Evolutionary conservation across 352 stramenopile genomes (phyloP), one percentile per base, ranked within the genome.

Genomic region (Phytophthora kernoviae): DNA sequence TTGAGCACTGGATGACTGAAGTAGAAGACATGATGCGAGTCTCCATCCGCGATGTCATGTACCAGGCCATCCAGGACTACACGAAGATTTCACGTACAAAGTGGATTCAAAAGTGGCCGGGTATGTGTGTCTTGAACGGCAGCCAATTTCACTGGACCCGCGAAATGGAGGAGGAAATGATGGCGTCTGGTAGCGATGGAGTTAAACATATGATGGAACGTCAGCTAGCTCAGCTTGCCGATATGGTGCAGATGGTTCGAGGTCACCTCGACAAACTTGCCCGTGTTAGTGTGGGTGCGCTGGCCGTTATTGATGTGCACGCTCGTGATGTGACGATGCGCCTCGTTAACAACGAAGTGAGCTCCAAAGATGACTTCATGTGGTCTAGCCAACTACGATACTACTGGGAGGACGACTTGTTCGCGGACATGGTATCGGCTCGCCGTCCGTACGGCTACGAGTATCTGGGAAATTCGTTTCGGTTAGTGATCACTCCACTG

Each of bases 1-100:
- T 98, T 14, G 95, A 98, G 70, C 61, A 96, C 60, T 98, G 95
- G 95, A 98, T 98, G 94, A 94, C 87, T 1, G 93, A 98, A 69
- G 73, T 97, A 12, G 84, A 97, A 58, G 73, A 96, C 45, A 96
- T 93, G 70, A 98, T 98, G 95, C 87, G 90, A 20, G 64, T 86
- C 2, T 92, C 84, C 5, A 93, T 98, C 37, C 91, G 95, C 17
- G 81, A 97, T 20, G 87, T 96, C 30, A 97, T 98, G 85, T 89
- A 91, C 48, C 77, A 87, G 20, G 81, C 90, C 9, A 97, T 98
- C 42, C 73, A 95, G 41, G 91, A 98, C 65, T 98, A 98, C 65
- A 74, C 79, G 6, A 85, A 90, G 51, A 84, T 93, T 8, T 76
- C 83, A n/a, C 80, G 95, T 17, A 97, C 91, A 11, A 90, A 96